Conservation (phyloP, 192 early-diverging fungal genomes). For the Rhizophagus sp. region DNA sequence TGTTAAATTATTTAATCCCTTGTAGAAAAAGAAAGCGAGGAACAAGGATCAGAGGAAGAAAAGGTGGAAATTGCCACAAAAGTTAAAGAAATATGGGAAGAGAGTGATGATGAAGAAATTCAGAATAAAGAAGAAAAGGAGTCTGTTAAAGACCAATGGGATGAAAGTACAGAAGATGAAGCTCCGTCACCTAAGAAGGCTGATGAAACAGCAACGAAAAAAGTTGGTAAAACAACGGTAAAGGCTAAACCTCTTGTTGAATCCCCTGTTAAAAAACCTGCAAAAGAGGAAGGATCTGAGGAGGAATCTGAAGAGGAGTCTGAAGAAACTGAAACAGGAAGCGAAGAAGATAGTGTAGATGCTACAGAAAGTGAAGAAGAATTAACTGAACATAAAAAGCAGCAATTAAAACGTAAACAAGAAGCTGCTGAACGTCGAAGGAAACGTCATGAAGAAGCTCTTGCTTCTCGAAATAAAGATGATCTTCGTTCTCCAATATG, state of each 20-base stretch:
- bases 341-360: constrained; percentile 19
- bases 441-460: constrained; percentile 66
- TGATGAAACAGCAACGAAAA: constrained; percentile 35
- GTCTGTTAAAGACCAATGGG: constrained; percentile 63
- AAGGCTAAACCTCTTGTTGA: too few species aligned
- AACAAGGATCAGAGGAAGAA: constrained; percentile 30
- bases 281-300: constrained; percentile 10
- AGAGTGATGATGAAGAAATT: constrained; percentile 42
- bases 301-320: constrained; percentile 32
- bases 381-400: constrained; percentile 17
- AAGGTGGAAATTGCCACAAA: constrained; percentile 32
- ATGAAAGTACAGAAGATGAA: constrained; percentile 41
- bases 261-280: neutral
- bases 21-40: neutral
- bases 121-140: constrained; percentile 51
- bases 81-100: constrained; percentile 23
- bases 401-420: constrained; percentile 57
- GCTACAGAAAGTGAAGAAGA: constrained; percentile 16
- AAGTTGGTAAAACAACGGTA: constrained; percentile 34
- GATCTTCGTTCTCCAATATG: constrained; percentile 96
- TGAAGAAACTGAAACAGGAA: constrained; percentile 31
- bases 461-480: constrained; percentile 83
- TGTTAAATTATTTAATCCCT: neutral
- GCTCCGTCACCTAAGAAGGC: neutral
- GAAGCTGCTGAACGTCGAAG: constrained; percentile 76